Base-by-base conservation (phyloP, 1,284 basidiomycete species). In the Cutaneotrichosporon cutaneum region DNA sequence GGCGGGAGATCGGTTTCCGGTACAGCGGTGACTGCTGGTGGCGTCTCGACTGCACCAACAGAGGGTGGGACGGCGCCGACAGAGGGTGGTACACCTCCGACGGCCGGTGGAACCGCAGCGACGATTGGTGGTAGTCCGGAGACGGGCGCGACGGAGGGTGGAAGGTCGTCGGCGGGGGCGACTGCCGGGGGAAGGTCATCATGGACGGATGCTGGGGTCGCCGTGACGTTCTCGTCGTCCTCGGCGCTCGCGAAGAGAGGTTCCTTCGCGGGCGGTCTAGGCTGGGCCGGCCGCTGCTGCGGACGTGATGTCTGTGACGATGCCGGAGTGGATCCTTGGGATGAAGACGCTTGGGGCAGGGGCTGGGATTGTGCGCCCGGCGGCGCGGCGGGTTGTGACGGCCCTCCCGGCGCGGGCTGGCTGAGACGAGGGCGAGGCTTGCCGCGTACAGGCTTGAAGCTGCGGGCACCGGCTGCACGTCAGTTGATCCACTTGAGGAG, bases 51-150 rank as follows among this genome's bases (percentile, higher is more conserved):
- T 48, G 24, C 22, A 5, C 14, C 47, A 6, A 47, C n/a, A 6
- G 47, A 26, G 26, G 24, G 22, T 14, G 47, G 47, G 24, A 16
- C 47, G 5, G 22, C 47, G 16, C 14, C 24, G 24, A 48, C 26
- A 14, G 24, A 48, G 3, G 26, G 22, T 14, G 47, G 21, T 5
- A 48, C 10, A 27, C 4, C 8, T 2, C 22, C 8, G 27, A 32
- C 27, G 7, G 50, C 21, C 16, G 27, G 50, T 18, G 53, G 47
- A 51, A 16, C 24, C 0, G 44, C 18, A 5, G 53, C 44, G 11
- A 56, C 54, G 6, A 24, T 35, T 16, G 50, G 54, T 2, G 59
- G 59, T 6, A 53, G 9, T 7, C 42, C 54, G 11, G 18, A 22
- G 9, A 30, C 7, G 6, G 45, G 33, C 4, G 33, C 35, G 4